These are phyloP conservation scores for Ambispora gerdemannii DNA, from an alignment of 192 early-diverging fungal genomes.

Conservation along the genomic window DNA sequence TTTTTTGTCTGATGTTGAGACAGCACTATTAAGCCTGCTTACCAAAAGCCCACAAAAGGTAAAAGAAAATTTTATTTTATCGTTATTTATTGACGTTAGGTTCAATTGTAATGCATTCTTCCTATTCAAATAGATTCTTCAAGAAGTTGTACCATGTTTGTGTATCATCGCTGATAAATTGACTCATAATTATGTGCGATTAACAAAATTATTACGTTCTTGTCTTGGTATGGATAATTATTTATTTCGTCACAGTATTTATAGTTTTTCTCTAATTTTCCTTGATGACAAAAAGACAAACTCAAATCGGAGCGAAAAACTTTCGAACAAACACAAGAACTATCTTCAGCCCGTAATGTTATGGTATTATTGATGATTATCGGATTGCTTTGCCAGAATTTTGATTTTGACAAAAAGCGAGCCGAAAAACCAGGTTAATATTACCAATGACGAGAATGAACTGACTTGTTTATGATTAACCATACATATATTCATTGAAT, in stretches of 20 bases:
- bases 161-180: conserved; percentile 63
- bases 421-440: conserved; percentile 21
- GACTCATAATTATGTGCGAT: conserved; percentile 47
- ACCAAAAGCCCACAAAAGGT: conserved; percentile 51
- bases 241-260: too few relatives aligned
- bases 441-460: too few relatives aligned
- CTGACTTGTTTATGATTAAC: too few relatives aligned
- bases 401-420: conserved; percentile 66
- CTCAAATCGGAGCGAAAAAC: conserved; percentile 47
- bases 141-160: conserved; percentile 68
- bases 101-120: conserved; percentile 3
- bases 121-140: conserved; percentile 49
- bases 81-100: neutral
- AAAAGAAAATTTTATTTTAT: neutral
- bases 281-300: conserved; percentile 45
- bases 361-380: conserved; percentile 74
- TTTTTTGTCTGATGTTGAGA: conserved; percentile 56
- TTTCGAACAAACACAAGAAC: conserved; percentile 33
- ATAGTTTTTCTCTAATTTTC: too few relatives aligned
- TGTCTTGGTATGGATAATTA: conserved; percentile 37
- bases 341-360: conserved; percentile 43
- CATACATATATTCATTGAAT: too few relatives aligned
- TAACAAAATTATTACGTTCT: conserved; percentile 48
- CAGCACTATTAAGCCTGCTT: conserved; percentile 56
- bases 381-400: conserved; percentile 69